A percentile compares a stretch with the other conserved stretches of the same genome.
Conservation (phyloP, 208 protist species). For the Porcisia deanei region DNA sequence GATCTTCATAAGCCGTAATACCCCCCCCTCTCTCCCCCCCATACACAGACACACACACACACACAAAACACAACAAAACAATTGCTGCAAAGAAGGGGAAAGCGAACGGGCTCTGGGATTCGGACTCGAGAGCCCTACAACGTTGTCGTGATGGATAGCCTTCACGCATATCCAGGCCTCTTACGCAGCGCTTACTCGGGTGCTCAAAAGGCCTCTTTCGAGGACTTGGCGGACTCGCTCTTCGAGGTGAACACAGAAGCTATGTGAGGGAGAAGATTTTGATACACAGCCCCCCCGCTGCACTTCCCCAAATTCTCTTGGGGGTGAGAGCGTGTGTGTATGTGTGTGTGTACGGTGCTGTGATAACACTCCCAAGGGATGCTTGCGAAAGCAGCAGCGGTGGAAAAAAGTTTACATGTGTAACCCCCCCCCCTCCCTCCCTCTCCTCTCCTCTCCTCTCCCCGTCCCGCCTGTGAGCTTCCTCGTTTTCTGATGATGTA, state of each 20-base stretch:
- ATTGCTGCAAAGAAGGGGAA: too few species aligned
- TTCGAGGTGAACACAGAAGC: not conserved
- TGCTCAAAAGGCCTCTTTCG: not conserved
- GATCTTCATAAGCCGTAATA: not conserved
- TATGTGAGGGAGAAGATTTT: not conserved
- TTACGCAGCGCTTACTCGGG: not conserved
- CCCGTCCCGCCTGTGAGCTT: not conserved
- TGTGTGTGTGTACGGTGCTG: not conserved
- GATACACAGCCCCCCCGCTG: not conserved
- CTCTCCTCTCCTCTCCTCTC: not conserved
- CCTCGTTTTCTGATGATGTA: not conserved
- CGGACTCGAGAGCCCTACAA: not conserved
- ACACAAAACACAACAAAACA: too few species aligned
- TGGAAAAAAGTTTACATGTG: not conserved
- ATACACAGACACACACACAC: too few species aligned
- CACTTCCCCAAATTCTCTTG: not conserved
- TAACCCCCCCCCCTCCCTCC: not conserved
- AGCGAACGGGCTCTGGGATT: not conserved
- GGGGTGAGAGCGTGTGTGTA: not conserved
- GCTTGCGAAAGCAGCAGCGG: not conserved
- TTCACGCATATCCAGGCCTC: not conserved
- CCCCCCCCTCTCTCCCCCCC: too few species aligned
- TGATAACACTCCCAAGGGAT: not conserved
- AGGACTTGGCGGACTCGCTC: not conserved
- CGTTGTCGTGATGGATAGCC: not conserved